Base-by-base conservation (phyloP, 1,284 basidiomycete genomes). In the Irpex sp. region DNA sequence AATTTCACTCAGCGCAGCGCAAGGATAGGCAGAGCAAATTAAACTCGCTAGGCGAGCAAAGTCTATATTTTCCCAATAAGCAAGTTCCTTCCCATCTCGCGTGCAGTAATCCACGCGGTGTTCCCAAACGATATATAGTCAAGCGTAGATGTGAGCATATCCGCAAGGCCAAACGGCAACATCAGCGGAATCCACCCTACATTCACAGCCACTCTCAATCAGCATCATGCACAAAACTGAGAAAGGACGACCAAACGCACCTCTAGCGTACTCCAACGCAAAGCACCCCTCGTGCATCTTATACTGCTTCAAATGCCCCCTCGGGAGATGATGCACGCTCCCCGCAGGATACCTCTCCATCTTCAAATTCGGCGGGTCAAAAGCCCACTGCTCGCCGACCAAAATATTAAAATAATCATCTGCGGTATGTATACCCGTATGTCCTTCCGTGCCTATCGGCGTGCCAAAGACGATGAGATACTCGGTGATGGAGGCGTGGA, bases 361-460 rank as follows among this genome's bases (percentile, higher is more conserved):
- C 69, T 88, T 85, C 44, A 98, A 79, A 2, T 83, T 83, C 31
- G 95, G 96, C 0, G 97, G 89, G 13, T 68, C 72, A 75, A 94
- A 97, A 1, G 96, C 96, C 86, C 92, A 95, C 77, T 99, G 93
- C 77, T 95, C 93, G 0, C 97, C 97, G 38, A 85, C 80, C 26
- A 99, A 82, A 71, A 99, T 98, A 75, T 97, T 88, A 82, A 99
- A 99, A 78, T 98, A 98, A 77, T 99, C 97, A 72, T 97, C 95
- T 2, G 96, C 96, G 0, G 95, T 95, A 75, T 98, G 97, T 62
- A 97, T 72, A 3, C 97, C 97, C 4, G 89, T 87, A 76, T 99
- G 97, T 4, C 97, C 97, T 77, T 99, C 97, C 1, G 97, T 99
- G 11, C 97, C 97, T 6, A 98, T 81, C 0, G 96, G 95, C 0